phyloP scores from a whole-genome alignment of 495 filamentous ascomycete species.

The Penicillium robsamsonii region DNA sequence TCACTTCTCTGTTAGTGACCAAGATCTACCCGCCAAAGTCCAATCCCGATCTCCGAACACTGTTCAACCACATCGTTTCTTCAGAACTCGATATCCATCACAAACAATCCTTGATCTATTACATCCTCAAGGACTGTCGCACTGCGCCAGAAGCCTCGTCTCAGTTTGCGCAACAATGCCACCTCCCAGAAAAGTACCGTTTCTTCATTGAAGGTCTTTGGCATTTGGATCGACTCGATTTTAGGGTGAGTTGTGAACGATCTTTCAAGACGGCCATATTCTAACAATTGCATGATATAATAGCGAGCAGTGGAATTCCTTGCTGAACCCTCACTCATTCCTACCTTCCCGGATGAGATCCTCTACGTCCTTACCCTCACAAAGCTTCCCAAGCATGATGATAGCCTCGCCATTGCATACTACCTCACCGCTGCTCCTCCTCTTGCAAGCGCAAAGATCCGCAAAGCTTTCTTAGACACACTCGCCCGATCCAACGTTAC shows the following conservation, averaged over 20 bases:
- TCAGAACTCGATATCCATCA: conserved; percentile 62
- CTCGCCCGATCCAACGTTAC: conserved; percentile 64
- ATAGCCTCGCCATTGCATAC: conserved; percentile 68
- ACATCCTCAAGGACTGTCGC: conserved; percentile 73
- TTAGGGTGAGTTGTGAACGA: conserved; percentile 45
- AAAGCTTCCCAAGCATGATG: conserved; percentile 57
- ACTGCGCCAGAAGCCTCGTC: conserved; percentile 47
- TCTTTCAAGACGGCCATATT: not conserved
- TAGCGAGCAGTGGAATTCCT: conserved; percentile 69
- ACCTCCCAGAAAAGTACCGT: conserved; percentile 65
- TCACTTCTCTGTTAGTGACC: conserved; percentile 36
- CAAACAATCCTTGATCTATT: conserved; percentile 76
- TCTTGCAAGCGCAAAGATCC: conserved; percentile 55
- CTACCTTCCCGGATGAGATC: conserved; percentile 80
- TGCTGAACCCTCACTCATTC: conserved; percentile 70
- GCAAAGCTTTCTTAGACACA: conserved; percentile 62
- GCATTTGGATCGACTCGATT: conserved; percentile 70
- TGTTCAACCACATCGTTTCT: conserved; percentile 62
- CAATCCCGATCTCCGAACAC: conserved; percentile 58
- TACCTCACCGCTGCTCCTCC: conserved; percentile 69
- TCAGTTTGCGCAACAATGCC: conserved; percentile 54
- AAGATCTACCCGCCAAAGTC: conserved; percentile 69
- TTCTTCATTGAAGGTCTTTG: conserved; percentile 79
- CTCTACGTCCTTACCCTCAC: conserved; percentile 62
- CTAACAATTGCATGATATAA: conserved; percentile 18